A percentile compares a stretch with the other conserved stretches of the same genome.
Conservation (phyloP, 768 basidiomycete species). For the Russula griseocarnosa region DNA sequence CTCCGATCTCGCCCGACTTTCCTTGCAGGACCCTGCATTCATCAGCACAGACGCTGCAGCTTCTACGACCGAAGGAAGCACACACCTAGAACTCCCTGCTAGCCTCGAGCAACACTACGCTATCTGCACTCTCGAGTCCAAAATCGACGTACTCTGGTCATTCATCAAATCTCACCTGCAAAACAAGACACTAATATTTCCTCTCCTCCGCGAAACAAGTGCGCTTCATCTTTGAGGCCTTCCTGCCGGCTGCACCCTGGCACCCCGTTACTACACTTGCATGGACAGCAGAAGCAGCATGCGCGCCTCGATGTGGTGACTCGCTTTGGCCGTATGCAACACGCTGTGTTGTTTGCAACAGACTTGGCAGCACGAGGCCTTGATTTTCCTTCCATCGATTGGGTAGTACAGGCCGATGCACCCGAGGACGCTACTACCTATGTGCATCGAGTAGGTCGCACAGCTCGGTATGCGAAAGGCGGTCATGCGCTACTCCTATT, state of each 20-base stretch:
- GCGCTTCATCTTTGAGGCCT: conserved; percentile 92
- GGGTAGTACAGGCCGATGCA: conserved; percentile 94
- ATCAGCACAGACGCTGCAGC: conserved; percentile 51
- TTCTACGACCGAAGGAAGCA: conserved; percentile 41
- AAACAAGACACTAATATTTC: conserved; percentile 87
- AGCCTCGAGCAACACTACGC: conserved; percentile 87
- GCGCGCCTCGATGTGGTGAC: conserved; percentile 79
- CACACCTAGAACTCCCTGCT: conserved; percentile 55
- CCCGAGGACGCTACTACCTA: conserved; percentile 98
- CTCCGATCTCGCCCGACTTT: conserved; percentile 82
- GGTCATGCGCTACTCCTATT: conserved; percentile 83
- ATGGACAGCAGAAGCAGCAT: conserved; percentile 96
- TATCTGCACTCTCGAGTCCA: conserved; percentile 76
- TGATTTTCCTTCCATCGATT: conserved; percentile 94
- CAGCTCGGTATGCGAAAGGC: conserved; percentile 87
- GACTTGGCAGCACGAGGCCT: conserved; percentile 95
- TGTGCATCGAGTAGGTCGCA: conserved; percentile 94
- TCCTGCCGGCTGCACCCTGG: conserved; percentile 96
- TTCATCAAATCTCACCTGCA: conserved; percentile 94
- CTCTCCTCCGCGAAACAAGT: conserved; percentile 96
- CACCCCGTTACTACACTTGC: conserved; percentile 84
- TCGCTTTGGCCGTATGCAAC: conserved; percentile 75
- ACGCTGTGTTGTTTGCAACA: conserved; percentile 89
- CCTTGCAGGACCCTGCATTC: conserved; percentile 74
- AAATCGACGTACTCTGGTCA: conserved; percentile 87